A percentile compares a stretch with the other conserved stretches of the same genome.
Conservation (phyloP, 23 red algal genomes). For the Cyanidioschyzon merolae region DNA sequence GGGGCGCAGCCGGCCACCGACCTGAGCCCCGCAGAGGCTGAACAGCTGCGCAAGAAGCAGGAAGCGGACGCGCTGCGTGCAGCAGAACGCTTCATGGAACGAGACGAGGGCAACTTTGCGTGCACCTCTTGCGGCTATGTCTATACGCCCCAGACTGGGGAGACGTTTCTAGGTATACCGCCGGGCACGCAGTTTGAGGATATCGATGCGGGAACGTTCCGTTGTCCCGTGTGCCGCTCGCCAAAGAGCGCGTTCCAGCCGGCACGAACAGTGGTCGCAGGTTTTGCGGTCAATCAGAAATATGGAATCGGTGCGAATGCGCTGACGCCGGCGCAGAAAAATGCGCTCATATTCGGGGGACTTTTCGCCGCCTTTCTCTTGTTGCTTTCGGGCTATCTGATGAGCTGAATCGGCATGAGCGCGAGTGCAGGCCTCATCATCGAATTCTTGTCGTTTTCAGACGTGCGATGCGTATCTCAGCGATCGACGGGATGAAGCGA, state of each 20-base stretch:
- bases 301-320: conserved; percentile 84
- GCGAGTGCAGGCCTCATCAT: not conserved
- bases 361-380: conserved; percentile 44
- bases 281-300: conserved; percentile 71
- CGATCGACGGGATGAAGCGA: too few species aligned
- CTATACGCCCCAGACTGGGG: conserved; percentile 65
- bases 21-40: not conserved
- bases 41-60: not conserved
- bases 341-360: conserved; percentile 67
- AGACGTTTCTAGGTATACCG: conserved; percentile 28
- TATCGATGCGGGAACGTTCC: conserved; percentile 37
- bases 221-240: conserved; percentile 44
- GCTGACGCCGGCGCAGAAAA: conserved; percentile 75
- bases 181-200: conserved; percentile 53
- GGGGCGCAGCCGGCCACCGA: not conserved
- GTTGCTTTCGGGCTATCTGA: conserved; percentile 67
- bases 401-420: conserved; percentile 34
- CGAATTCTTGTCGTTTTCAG: too few species aligned
- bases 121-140: conserved; percentile 62
- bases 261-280: conserved; percentile 66
- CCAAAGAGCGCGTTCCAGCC: conserved; percentile 43
- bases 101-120: conserved; percentile 66
- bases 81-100: conserved; percentile 42
- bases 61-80: not conserved
- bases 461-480: too few species aligned